Conservation (phyloP, 164 flowering plant genomes). For the Pachysandra terminalis region DNA sequence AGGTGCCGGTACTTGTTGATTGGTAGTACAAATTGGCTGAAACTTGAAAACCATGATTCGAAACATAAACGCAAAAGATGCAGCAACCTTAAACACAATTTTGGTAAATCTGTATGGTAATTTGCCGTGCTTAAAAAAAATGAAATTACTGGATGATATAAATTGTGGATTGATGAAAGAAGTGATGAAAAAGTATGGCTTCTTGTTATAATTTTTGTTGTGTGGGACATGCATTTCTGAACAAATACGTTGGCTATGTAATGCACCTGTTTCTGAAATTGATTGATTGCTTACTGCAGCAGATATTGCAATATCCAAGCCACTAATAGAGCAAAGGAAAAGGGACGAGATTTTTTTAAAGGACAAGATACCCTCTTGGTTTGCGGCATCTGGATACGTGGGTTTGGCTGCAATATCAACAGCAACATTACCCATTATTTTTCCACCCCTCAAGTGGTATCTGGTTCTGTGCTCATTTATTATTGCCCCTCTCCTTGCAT, state of each 20-base stretch:
- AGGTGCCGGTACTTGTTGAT: no score
- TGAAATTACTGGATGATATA: background rate
- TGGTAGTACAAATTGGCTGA: no score
- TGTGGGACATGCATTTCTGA: background rate
- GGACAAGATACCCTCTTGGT: slow-evolving; percentile 80
- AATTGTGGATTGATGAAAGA: background rate
- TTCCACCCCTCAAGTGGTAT: slow-evolving; percentile 92
- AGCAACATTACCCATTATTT: slow-evolving; percentile 72
- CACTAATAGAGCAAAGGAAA: slow-evolving; percentile 47
- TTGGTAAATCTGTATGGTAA: no score
- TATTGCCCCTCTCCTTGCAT: slow-evolving; percentile 91
- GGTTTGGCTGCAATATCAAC: slow-evolving; percentile 82
- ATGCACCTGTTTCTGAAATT: background rate
- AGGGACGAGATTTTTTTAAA: slow-evolving; percentile 68
- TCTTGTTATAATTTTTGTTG: background rate
- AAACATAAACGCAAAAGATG: no score
- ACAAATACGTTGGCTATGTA: background rate
- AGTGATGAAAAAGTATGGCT: background rate
- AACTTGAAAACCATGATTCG: no score
- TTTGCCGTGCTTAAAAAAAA: no score
- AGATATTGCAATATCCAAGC: slow-evolving; percentile 52
- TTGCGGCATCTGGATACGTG: slow-evolving; percentile 85
- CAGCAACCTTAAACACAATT: no score
- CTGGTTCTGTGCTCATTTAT: slow-evolving; percentile 73
- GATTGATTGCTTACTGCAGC: slow-evolving; percentile 12